These are phyloP conservation scores for Penicillium sp. DNA, from an alignment of 2,329 filamentous ascomycete species.

Conservation along the genomic window DNA sequence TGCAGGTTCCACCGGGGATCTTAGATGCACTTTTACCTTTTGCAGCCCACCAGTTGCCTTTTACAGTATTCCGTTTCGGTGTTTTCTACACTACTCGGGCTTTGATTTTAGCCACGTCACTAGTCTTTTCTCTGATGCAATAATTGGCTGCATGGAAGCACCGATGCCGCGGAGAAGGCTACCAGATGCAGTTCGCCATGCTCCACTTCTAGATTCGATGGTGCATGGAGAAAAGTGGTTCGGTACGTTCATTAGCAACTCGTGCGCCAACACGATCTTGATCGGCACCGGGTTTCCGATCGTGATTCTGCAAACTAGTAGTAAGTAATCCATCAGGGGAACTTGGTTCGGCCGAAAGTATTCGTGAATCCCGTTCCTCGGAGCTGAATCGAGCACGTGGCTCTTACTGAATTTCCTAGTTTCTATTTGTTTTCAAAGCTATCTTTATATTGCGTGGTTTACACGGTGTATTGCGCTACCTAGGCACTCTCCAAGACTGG, in stretches of 20 bases:
- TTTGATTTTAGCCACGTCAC: neutral
- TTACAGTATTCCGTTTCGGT: neutral
- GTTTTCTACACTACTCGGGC: neutral
- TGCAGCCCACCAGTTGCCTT: conserved; percentile 1
- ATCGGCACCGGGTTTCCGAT: conserved; percentile 13
- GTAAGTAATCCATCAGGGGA: too few relatives aligned
- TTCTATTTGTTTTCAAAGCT: neutral
- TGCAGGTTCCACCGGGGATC: conserved; percentile 9
- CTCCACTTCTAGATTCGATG: conserved; percentile 7
- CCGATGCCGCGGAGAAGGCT: neutral
- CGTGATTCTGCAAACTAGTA: conserved; percentile 6
- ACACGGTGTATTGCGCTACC: too few relatives aligned
- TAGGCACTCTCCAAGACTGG: too few relatives aligned
- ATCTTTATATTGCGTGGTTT: neutral
- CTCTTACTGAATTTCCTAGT: too few relatives aligned
- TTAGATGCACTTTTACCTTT: conserved; percentile 3
- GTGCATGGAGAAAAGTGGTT: neutral
- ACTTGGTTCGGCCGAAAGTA: neutral
- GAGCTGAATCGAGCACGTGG: too few relatives aligned
- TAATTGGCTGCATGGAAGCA: neutral
- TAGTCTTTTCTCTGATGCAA: too few relatives aligned
- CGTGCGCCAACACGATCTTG: conserved; percentile 10
- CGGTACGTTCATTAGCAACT: neutral
- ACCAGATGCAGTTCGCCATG: neutral
- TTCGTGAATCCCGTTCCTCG: too few relatives aligned